Percentiles rank a stretch among this genome's conserved stretches.
These are phyloP conservation scores for Chalciporus pseudorubinellus DNA, from an alignment of 768 basidiomycete species.

Conservation along the genomic window DNA sequence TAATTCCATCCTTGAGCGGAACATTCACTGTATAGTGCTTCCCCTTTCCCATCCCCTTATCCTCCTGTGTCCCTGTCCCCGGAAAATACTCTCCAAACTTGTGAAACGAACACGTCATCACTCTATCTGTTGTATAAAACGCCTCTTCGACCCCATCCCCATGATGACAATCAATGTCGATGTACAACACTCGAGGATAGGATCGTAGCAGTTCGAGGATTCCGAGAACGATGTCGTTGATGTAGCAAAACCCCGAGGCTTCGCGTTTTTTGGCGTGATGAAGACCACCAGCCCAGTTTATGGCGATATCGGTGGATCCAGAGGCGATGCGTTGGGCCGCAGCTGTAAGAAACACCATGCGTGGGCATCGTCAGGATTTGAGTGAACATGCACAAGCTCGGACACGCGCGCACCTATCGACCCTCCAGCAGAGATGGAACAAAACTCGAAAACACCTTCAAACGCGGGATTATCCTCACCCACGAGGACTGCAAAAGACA, in stretches of 20 bases:
- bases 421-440: slow-evolving; percentile 93
- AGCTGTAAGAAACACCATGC: slow-evolving; percentile 39
- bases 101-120: slow-evolving; percentile 97
- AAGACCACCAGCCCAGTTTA: slow-evolving; percentile 98
- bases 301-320: slow-evolving; percentile 77
- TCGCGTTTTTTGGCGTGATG: slow-evolving; percentile 99
- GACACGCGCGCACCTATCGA: slow-evolving; percentile 68
- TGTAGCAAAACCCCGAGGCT: slow-evolving; percentile 98
- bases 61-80: slow-evolving; percentile 78
- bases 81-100: slow-evolving; percentile 89
- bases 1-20: slow-evolving; percentile 91
- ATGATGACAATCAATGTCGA: slow-evolving; percentile 98
- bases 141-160: slow-evolving; percentile 99
- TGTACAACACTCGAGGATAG: slow-evolving; percentile 86
- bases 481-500: slow-evolving; percentile 43
- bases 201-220: slow-evolving; percentile 90
- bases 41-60: slow-evolving; percentile 79
- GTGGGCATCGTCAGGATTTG: not conserved
- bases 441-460: slow-evolving; percentile 96
- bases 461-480: slow-evolving; percentile 97
- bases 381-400: not conserved
- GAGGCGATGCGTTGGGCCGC: slow-evolving; percentile 78
- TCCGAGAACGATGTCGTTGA: slow-evolving; percentile 95
- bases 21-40: slow-evolving; percentile 91
- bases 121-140: slow-evolving; percentile 95